These are phyloP conservation scores for Penicillium nucicola DNA, from an alignment of 495 filamentous ascomycete species.

Conservation along the genomic window DNA sequence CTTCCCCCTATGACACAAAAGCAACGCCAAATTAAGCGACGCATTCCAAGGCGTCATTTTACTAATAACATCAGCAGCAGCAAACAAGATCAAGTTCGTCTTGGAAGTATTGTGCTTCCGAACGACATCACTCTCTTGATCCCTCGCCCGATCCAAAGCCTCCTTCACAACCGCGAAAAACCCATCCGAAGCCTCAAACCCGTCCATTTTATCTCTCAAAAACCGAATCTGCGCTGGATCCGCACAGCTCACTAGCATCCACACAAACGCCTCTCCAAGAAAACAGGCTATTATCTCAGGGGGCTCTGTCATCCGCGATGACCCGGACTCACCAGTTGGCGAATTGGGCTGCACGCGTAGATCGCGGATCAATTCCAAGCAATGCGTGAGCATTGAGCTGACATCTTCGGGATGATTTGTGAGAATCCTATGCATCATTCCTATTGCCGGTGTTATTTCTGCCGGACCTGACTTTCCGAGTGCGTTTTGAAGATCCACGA, in stretches of 20 bases:
- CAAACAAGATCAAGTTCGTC: slow-evolving; percentile 1
- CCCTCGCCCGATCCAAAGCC: background rate
- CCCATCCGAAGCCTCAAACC: background rate
- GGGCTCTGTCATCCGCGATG: slow-evolving; percentile 1
- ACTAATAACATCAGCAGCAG: slow-evolving; percentile 4
- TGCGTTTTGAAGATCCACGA: slow-evolving; percentile 8
- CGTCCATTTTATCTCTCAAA: background rate
- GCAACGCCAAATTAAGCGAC: slow-evolving; percentile 7
- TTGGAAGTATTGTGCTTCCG: background rate
- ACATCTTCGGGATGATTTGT: background rate
- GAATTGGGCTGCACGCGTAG: background rate
- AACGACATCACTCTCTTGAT: background rate
- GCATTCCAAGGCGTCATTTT: slow-evolving; percentile 10
- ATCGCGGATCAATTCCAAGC: background rate
- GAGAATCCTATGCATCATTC: background rate
- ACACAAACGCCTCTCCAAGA: slow-evolving; percentile 1
- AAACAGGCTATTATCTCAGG: slow-evolving; percentile 7
- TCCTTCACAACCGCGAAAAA: slow-evolving; percentile 5
- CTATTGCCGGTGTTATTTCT: background rate
- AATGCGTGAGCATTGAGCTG: background rate
- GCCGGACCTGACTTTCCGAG: slow-evolving; percentile 4
- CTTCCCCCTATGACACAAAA: slow-evolving; percentile 5
- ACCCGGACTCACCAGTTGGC: background rate
- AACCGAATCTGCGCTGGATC: background rate
- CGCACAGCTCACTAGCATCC: background rate